Evolutionary conservation across 192 early-diverging fungal genomes (phyloP).

Genomic region (Fimicolochytrium jonesii): DNA sequence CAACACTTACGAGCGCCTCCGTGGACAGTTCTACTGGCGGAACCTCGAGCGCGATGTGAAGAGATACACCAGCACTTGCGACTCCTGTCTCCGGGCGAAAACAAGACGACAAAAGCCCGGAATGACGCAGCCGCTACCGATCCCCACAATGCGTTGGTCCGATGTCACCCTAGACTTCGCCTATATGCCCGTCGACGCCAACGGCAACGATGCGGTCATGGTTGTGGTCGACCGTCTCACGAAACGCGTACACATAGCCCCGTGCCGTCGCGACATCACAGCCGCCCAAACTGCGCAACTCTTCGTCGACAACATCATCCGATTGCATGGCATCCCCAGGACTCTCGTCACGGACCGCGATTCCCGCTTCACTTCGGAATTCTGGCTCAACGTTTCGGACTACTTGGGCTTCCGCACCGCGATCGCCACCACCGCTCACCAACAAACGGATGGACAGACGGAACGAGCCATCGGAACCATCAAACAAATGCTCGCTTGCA

Average conservation of each 20-base stretch:
- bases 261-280: too few relatives aligned
- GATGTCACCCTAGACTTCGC: neutral
- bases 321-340: neutral
- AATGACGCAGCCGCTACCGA: neutral
- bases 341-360: conserved; percentile 1
- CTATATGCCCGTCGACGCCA: neutral
- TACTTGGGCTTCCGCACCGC: neutral
- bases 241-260: too few relatives aligned
- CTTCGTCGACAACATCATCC: neutral
- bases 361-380: neutral
- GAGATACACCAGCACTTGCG: neutral
- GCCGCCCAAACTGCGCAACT: too few relatives aligned
- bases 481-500: conserved; percentile 6
- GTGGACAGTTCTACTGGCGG: neutral
- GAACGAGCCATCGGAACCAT: neutral
- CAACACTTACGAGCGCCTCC: neutral
- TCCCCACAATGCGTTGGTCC: neutral
- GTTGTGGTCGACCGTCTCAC: too few relatives aligned
- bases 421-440: conserved; percentile 8
- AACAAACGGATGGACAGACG: conserved; percentile 16
- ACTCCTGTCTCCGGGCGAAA: neutral
- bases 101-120: neutral
- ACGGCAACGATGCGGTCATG: too few relatives aligned
- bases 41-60: neutral
- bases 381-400: neutral